A percentile compares a stretch with the other conserved stretches of the same genome.
Evolutionary conservation across 495 filamentous ascomycete species (phyloP).

Genomic region (Filosporella fistucella): DNA sequence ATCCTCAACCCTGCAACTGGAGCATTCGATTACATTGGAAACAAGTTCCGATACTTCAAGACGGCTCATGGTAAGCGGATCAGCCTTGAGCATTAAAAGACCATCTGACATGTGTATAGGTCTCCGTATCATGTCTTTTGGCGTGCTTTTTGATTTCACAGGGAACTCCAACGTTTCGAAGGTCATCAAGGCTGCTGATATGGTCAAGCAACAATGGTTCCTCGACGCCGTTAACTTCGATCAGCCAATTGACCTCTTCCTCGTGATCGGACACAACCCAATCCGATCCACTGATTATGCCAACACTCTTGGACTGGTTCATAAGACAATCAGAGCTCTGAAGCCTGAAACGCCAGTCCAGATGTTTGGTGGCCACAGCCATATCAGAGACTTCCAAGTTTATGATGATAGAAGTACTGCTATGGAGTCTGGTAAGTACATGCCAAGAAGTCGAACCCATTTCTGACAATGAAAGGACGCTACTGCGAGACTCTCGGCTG

Average conservation of each 20-base stretch:
- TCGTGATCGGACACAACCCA: conserved; percentile 80
- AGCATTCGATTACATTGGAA: conserved; percentile 66
- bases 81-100: neutral
- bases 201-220: conserved; percentile 83
- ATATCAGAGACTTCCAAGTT: conserved; percentile 70
- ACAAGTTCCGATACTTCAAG: conserved; percentile 86
- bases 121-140: conserved; percentile 80
- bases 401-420: conserved; percentile 68
- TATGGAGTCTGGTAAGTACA: conserved; percentile 58
- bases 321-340: conserved; percentile 58
- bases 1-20: conserved; percentile 59
- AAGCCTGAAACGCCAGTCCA: conserved; percentile 71
- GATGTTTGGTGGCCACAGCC: conserved; percentile 78
- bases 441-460: neutral
- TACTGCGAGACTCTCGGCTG: conserved; percentile 90
- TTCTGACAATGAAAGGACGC: conserved; percentile 35
- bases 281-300: conserved; percentile 50
- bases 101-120: conserved; percentile 28
- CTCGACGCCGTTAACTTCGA: conserved; percentile 75
- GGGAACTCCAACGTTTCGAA: conserved; percentile 83
- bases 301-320: conserved; percentile 51
- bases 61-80: conserved; percentile 45
- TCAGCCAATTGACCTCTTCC: conserved; percentile 80
- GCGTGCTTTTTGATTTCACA: conserved; percentile 88
- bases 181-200: conserved; percentile 69